Evolutionary conservation across 2,329 filamentous ascomycete genomes (phyloP), one percentile per base, ranked within the genome.

Genomic region (Talaromyces sp.): DNA sequence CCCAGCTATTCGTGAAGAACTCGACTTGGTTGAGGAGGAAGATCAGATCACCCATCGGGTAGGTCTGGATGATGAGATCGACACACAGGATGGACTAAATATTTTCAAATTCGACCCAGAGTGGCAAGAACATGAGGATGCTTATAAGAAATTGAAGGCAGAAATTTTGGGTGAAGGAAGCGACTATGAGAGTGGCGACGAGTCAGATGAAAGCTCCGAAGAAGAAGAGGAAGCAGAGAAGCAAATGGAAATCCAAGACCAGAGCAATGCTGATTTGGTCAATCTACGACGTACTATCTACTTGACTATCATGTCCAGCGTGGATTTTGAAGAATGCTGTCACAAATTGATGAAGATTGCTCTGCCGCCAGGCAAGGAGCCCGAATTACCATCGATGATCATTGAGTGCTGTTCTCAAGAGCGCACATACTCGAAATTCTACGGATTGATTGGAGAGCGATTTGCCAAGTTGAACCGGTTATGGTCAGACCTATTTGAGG

Each of bases 311-410:
- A 96, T 96, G 91, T 96, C 92, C 45, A 95, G 91, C 72, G 92
- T 95, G 70, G 92, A 96, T 66, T 96, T 96, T 64, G 95, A 99
- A 80, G 95, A 99, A 86, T 93, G 91, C 67, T 93, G 92, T 67
- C 95, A 99, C 83, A 99, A 98, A 81, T 84, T 99, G 69, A 95
- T 98, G 88, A 93, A 92, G 79, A 89, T 99, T 75, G 92, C 91
- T 69, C 84, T 99, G 10, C 95, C 95, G 1, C 82, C 87, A 13
- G 95, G 95, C 3, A 87, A 94, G 73, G 95, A 99, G 77, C 85
- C 89, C 5, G 95, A 99, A 77, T 83, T 99, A 53, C 93, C 93
- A 0, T 96, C 92, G 25, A 99, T 99, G 95, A 89, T 99, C 64
- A 90, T 99, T 69, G 95, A 99, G 78, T 97, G 93, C 76, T 97